A percentile compares a stretch with the other conserved stretches of the same genome.
Conservation (phyloP, 257 asterid species). For the Salvia rosmarinus region DNA sequence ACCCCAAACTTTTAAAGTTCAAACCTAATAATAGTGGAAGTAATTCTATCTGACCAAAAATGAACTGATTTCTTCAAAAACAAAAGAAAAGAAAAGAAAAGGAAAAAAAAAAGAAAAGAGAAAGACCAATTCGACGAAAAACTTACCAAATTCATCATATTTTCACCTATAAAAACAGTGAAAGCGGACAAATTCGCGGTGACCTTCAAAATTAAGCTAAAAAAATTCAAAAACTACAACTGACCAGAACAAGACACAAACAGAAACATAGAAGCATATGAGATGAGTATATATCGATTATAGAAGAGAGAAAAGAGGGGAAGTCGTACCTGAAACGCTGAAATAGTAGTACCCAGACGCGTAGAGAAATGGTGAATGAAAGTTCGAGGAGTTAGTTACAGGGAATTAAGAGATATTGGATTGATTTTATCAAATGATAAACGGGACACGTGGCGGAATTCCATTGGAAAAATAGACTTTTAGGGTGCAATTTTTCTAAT, state of each 20-base stretch:
- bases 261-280: neutral
- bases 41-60: neutral
- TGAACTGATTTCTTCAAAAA: neutral
- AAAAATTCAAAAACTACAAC: conserved; percentile 20
- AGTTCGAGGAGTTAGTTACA: conserved; percentile 16
- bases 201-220: conserved; percentile 3
- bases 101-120: too few relatives aligned
- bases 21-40: conserved; percentile 2
- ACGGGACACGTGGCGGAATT: conserved; percentile 27
- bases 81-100: neutral
- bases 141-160: conserved; percentile 32
- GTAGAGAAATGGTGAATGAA: conserved; percentile 40
- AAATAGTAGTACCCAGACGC: conserved; percentile 38
- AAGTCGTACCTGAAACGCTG: conserved; percentile 41
- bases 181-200: conserved; percentile 9
- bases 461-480: conserved; percentile 11
- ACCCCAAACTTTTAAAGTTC: conserved; percentile 1
- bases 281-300: neutral
- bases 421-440: conserved; percentile 4
- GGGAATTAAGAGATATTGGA: neutral
- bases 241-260: conserved; percentile 6
- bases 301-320: conserved; percentile 6
- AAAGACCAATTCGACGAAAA: neutral
- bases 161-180: conserved; percentile 23
- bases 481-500: neutral